Evolutionary conservation across 768 basidiomycete species (phyloP).

Genomic region (Leccinellum albellum): DNA sequence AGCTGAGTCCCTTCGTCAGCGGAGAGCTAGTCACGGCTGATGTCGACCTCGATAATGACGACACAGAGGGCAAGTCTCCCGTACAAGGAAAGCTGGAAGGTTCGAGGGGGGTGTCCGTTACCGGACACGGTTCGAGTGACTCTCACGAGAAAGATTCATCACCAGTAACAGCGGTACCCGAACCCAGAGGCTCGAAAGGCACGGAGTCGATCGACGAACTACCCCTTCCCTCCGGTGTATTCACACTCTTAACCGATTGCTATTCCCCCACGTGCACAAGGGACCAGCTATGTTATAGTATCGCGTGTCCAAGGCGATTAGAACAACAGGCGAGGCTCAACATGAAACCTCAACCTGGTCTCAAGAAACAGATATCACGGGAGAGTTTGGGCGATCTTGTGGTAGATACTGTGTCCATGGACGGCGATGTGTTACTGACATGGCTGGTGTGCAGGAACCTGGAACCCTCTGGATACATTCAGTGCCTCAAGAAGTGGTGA

Average conservation of each 20-base stretch:
- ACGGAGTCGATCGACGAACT: constrained; percentile 54
- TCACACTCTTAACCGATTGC: constrained; percentile 94
- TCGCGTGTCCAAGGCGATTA: constrained; percentile 88
- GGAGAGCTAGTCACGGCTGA: constrained; percentile 52
- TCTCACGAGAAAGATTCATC: constrained; percentile 35
- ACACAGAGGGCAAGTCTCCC: constrained; percentile 30
- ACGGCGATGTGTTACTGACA: constrained; percentile 4
- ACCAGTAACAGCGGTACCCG: constrained; percentile 20
- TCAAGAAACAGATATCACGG: constrained; percentile 77
- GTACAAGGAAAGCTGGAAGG: constrained; percentile 18
- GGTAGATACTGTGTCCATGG: constrained; percentile 36
- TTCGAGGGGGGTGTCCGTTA: constrained; percentile 21
- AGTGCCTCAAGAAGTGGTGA: constrained; percentile 90
- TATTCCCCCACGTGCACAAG: constrained; percentile 96
- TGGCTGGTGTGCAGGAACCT: constrained; percentile 49
- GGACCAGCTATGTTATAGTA: constrained; percentile 94
- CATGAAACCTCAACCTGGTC: constrained; percentile 88
- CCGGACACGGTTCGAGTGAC: constrained; percentile 33
- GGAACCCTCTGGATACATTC: constrained; percentile 95
- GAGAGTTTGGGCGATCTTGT: constrained; percentile 80
- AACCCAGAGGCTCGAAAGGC: constrained; percentile 33
- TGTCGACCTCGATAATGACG: constrained; percentile 35
- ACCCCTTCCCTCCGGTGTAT: constrained; percentile 86
- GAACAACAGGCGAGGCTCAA: constrained; percentile 94
- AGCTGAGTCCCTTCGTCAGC: constrained; percentile 81